Evolutionary conservation across 208 protist species (phyloP).

Genomic region (Naegleria gruberi): DNA sequence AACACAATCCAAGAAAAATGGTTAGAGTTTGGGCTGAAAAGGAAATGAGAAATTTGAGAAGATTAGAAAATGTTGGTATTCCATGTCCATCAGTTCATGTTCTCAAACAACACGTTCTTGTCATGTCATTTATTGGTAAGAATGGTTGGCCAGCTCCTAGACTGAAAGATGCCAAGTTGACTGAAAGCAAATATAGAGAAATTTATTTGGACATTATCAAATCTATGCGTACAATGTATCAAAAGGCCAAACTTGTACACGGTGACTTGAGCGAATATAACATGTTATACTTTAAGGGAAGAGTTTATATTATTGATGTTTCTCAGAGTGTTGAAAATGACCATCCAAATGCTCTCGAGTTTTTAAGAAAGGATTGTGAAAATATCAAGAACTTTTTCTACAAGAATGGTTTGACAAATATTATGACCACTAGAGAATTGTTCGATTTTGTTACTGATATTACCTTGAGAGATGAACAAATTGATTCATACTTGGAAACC

Average conservation of each 20-base stretch:
- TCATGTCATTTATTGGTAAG: constrained; percentile 95
- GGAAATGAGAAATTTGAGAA: constrained; percentile 94
- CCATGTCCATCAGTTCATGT: constrained; percentile 75
- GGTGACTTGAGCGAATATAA: constrained; percentile 98
- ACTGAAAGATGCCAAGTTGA: constrained; percentile 81
- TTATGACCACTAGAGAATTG: constrained; percentile 52
- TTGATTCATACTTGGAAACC: constrained; percentile 48
- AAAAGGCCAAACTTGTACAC: constrained; percentile 85
- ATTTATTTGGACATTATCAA: constrained; percentile 77
- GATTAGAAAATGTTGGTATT: constrained; percentile 80
- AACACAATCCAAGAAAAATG: constrained; percentile 97
- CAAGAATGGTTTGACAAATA: constrained; percentile 36
- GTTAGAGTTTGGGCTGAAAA: constrained; percentile 96
- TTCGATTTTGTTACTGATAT: constrained; percentile 66
- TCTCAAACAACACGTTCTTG: constrained; percentile 91
- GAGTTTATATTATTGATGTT: constrained; percentile 96
- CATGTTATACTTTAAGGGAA: constrained; percentile 75
- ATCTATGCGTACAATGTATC: constrained; percentile 92
- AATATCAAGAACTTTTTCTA: constrained; percentile 82
- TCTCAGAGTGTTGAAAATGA: constrained; percentile 96
- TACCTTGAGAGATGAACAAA: constrained; percentile 38
- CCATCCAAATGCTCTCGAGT: constrained; percentile 92
- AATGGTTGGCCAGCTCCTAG: constrained; percentile 86
- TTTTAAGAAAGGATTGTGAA: constrained; percentile 87
- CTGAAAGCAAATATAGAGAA: constrained; percentile 22